A percentile compares a stretch with the other conserved stretches of the same genome.
phyloP scores from a whole-genome alignment of 2,329 filamentous ascomycete species.

The Neophaeococcomyces mojaviensis region DNA sequence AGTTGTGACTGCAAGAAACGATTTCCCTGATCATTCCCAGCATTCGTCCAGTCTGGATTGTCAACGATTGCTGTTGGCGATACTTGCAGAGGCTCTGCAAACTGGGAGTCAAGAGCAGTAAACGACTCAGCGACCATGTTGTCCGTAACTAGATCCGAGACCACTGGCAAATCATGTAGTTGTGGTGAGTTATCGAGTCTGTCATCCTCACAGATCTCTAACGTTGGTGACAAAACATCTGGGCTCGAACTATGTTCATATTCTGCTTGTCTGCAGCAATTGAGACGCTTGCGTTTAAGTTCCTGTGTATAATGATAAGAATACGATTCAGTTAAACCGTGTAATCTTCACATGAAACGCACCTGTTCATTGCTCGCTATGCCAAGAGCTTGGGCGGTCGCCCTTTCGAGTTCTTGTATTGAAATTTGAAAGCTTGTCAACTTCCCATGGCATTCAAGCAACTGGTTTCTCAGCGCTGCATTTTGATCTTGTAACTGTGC shows the following conservation, averaged over 20 bases:
- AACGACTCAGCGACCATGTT: no score
- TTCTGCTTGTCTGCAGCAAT: background rate
- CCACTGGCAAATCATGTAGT: no score
- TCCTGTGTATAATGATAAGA: conserved; percentile 1
- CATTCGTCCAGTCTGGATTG: no score
- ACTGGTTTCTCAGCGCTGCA: conserved; percentile 2
- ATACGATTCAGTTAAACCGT: background rate
- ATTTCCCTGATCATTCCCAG: no score
- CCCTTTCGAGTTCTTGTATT: conserved; percentile 8
- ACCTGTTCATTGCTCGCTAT: conserved; percentile 8
- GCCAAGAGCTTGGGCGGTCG: conserved; percentile 9
- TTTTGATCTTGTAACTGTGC: conserved; percentile 9
- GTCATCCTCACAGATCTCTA: conserved; percentile 2
- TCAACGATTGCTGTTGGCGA: no score
- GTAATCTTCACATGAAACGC: no score
- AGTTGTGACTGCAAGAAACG: no score
- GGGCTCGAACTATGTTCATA: background rate
- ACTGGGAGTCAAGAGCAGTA: no score
- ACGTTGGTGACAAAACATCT: background rate
- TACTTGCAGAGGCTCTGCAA: no score
- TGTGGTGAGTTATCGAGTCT: no score
- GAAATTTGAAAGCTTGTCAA: conserved; percentile 11
- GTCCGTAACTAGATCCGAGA: no score
- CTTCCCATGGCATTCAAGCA: conserved; percentile 12
- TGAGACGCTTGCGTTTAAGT: conserved; percentile 5